Conservation (phyloP, 495 filamentous ascomycete genomes). For the Annulohypoxylon nitens region DNA sequence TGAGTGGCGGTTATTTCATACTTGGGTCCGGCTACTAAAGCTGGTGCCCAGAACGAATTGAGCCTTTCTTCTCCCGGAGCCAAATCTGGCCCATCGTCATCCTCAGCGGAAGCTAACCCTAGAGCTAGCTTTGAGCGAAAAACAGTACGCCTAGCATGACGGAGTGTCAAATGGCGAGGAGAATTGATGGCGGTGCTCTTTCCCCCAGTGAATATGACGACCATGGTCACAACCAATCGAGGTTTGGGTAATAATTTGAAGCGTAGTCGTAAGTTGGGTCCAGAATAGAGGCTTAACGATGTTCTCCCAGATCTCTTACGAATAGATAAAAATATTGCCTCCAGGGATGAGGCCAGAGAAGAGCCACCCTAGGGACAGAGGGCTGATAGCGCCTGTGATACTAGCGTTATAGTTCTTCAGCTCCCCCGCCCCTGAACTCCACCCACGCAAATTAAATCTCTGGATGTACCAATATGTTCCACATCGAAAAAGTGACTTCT, state of each 20-base stretch:
- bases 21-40: neutral
- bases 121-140: conserved; percentile 6
- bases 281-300: neutral
- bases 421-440: neutral
- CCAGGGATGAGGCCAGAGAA: neutral
- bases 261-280: neutral
- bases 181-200: conserved; percentile 39
- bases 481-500: neutral
- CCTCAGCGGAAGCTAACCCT: neutral
- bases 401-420: conserved; percentile 2
- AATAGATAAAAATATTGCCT: neutral
- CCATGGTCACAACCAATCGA: neutral
- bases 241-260: neutral
- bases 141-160: conserved; percentile 36
- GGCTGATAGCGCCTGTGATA: neutral
- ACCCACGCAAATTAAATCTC: neutral
- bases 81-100: conserved; percentile 3
- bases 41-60: conserved; percentile 1
- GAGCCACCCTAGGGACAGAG: too few species aligned
- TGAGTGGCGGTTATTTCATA: neutral
- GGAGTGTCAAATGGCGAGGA: conserved; percentile 49
- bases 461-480: conserved; percentile 2
- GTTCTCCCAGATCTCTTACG: neutral
- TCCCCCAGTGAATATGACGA: conserved; percentile 36
- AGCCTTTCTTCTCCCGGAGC: neutral